Conservation (phyloP, 441 rosid genomes). For the Pelargonium cotyledonis region DNA sequence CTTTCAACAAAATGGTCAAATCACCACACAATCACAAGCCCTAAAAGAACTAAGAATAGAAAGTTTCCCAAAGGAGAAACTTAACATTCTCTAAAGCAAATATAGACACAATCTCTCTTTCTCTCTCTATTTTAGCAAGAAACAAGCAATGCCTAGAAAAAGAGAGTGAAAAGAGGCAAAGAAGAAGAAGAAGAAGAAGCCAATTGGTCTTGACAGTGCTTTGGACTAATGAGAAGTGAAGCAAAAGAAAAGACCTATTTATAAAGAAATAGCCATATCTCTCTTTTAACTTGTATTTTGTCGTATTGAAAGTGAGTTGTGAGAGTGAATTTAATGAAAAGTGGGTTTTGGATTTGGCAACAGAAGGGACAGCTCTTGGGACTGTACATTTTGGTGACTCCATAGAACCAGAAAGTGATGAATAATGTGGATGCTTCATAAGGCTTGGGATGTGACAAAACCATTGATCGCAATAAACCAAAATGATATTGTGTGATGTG, state of each 20-base stretch:
- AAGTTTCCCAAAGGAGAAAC: constrained; percentile 34
- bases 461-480: not conserved
- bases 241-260: constrained; percentile 7
- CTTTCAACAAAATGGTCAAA: constrained; percentile 14
- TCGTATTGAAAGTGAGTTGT: not conserved
- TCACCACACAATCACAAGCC: constrained; percentile 9
- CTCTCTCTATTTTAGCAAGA: constrained; percentile 13
- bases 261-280: constrained; percentile 1
- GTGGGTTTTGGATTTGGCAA: not conserved
- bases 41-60: constrained; percentile 5
- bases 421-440: not conserved
- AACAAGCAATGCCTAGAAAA: constrained; percentile 10
- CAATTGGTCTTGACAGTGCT: constrained; percentile 35
- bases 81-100: constrained; percentile 17
- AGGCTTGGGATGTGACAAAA: not conserved
- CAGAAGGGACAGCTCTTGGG: not conserved
- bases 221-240: constrained; percentile 26
- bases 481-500: too few relatives aligned
- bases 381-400: not conserved
- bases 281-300: too few relatives aligned
- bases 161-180: constrained; percentile 14
- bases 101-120: not conserved
- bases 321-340: not conserved
- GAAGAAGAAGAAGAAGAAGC: constrained; percentile 15
- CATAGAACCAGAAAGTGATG: not conserved